Percentiles rank a stretch among this genome's conserved stretches.
phyloP scores from a whole-genome alignment of 345 rosid species.

The Populus simonii region DNA sequence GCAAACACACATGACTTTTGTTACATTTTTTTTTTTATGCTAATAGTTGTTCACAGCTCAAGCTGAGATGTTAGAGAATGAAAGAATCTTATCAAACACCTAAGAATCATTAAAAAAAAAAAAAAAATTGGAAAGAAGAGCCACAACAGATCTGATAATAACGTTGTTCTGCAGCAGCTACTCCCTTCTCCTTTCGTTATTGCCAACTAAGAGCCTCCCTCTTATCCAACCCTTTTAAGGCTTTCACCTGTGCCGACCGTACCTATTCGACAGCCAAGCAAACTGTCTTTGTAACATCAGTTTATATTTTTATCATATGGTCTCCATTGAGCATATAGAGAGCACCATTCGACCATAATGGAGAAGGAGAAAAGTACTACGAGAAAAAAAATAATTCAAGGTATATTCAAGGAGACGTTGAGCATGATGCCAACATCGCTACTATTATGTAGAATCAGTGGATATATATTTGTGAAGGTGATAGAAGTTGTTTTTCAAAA shows the following conservation, averaged over 20 bases:
- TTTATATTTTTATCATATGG: constrained; percentile 12
- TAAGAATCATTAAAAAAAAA: constrained; percentile 18
- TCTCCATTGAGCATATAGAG: neutral
- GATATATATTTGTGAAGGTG: too few relatives aligned
- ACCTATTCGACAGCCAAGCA: constrained; percentile 69
- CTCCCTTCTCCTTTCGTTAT: constrained; percentile 22
- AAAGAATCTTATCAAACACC: constrained; percentile 50
- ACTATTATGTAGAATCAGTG: too few relatives aligned
- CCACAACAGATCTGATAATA: constrained; percentile 47
- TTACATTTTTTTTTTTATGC: constrained; percentile 4
- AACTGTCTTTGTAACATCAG: constrained; percentile 60
- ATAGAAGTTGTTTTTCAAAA: too few relatives aligned
- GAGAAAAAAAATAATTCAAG: too few relatives aligned
- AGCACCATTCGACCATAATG: too few relatives aligned
- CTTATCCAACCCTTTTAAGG: constrained; percentile 32
- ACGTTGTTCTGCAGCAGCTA: constrained; percentile 53
- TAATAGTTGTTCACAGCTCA: constrained; percentile 33
- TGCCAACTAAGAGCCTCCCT: constrained; percentile 19
- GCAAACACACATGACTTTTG: constrained; percentile 6
- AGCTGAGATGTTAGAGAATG: constrained; percentile 30
- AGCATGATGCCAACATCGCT: too few relatives aligned
- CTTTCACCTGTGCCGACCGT: constrained; percentile 33
- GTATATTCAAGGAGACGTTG: too few relatives aligned
- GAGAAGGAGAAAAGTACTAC: too few relatives aligned
- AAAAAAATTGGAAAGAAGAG: constrained; percentile 22